Percentiles rank a stretch among this genome's conserved stretches.
Evolutionary conservation across 1,139 yeast species (phyloP).

Genomic region (Hyphopichia fennica): DNA sequence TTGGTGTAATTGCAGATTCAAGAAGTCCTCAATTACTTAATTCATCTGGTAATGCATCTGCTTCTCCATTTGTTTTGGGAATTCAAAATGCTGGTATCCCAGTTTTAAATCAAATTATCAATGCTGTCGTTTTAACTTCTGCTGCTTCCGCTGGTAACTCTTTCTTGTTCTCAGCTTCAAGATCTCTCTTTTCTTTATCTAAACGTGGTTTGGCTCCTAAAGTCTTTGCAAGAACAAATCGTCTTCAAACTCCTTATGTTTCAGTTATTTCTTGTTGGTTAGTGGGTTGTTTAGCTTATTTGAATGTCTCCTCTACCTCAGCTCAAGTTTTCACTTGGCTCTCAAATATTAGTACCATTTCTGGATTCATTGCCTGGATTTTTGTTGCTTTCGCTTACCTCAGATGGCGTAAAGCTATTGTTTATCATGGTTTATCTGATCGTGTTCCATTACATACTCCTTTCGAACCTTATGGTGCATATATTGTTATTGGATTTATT

Average conservation of each 20-base stretch:
- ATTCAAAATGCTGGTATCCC: conserved; percentile 60
- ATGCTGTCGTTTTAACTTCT: conserved; percentile 66
- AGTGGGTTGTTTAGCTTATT: conserved; percentile 55
- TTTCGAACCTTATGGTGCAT: conserved; percentile 52
- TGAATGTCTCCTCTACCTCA: conserved; percentile 57
- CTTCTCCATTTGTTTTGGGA: conserved; percentile 53
- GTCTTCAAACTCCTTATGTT: conserved; percentile 62
- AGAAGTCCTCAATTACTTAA: conserved; percentile 32
- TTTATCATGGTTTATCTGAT: conserved; percentile 37
- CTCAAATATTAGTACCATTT: conserved; percentile 68
- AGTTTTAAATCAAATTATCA: conserved; percentile 63
- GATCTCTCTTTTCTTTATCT: conserved; percentile 66
- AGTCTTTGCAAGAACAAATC: conserved; percentile 55
- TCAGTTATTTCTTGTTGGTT: conserved; percentile 36
- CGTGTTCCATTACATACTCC: conserved; percentile 50
- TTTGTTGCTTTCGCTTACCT: conserved; percentile 45
- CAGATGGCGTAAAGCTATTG: conserved; percentile 56
- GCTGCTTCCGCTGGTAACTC: conserved; percentile 76
- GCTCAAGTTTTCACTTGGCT: conserved; percentile 63
- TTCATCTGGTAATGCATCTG: conserved; percentile 42
- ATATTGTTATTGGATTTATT: conserved; percentile 48
- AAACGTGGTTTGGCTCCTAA: conserved; percentile 64
- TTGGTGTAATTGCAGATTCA: conserved; percentile 46
- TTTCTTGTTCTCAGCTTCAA: conserved; percentile 67
- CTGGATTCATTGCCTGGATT: conserved; percentile 72